These are phyloP conservation scores for Croton laevigatus DNA, from an alignment of 441 rosid genomes.

Conservation along the genomic window DNA sequence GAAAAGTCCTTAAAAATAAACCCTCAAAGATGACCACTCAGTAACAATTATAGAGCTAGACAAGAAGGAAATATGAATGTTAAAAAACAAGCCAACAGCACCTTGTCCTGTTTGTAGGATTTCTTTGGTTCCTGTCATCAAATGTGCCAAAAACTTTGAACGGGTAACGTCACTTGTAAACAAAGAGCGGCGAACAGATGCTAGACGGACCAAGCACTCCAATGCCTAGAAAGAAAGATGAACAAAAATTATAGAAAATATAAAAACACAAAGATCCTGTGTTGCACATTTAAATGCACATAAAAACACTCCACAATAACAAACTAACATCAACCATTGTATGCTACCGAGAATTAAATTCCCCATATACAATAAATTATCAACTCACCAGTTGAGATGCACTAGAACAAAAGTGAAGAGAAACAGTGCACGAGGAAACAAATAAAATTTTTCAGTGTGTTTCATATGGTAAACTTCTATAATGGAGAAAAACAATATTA, in stretches of 20 bases:
- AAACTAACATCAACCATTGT: too few relatives aligned
- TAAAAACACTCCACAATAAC: not conserved
- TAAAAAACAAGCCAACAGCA: slow-evolving; percentile 18
- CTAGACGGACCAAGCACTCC: slow-evolving; percentile 97
- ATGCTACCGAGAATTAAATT: not conserved
- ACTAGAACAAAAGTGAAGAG: not conserved
- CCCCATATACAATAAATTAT: not conserved
- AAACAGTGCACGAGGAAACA: not conserved
- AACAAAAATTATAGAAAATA: slow-evolving; percentile 2
- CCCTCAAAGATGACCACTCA: not conserved
- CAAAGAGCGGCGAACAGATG: slow-evolving; percentile 92
- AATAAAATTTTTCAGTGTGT: not conserved
- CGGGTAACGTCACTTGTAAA: slow-evolving; percentile 86
- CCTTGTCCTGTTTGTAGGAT: slow-evolving; percentile 95
- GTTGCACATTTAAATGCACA: not conserved
- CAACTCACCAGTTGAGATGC: not conserved
- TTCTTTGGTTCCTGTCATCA: slow-evolving; percentile 96
- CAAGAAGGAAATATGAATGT: slow-evolving; percentile 3
- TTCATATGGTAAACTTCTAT: not conserved
- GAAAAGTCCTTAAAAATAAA: not conserved
- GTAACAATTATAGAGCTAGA: not conserved
- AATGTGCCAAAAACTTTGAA: slow-evolving; percentile 83
- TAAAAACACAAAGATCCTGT: not conserved
- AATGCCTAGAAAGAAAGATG: slow-evolving; percentile 57
- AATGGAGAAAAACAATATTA: not conserved